Percentiles rank a stretch among this genome's conserved stretches.
These are phyloP conservation scores for Colletotrichum godetiae DNA, from an alignment of 2,329 filamentous ascomycete species.

Conservation along the genomic window DNA sequence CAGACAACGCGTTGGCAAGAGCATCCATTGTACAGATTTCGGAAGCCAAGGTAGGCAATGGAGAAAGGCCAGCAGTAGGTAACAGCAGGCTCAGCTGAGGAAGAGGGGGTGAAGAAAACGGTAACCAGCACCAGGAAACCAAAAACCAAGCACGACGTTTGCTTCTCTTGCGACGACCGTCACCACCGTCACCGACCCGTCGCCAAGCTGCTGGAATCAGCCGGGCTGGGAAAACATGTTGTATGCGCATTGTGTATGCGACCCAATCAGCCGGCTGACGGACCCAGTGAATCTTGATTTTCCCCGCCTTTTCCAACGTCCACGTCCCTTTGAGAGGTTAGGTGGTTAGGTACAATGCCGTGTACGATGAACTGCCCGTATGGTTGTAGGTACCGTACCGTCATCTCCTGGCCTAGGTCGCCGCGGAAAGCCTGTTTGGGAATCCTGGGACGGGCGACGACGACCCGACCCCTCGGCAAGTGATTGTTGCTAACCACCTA, in stretches of 20 bases:
- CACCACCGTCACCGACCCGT: neutral
- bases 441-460: neutral
- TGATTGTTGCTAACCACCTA: neutral
- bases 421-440: neutral
- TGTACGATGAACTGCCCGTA: neutral
- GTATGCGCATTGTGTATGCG: constrained; percentile 2
- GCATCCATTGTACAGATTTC: neutral
- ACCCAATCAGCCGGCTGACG: constrained; percentile 18
- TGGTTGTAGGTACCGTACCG: neutral
- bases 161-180: neutral
- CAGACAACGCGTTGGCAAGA: neutral
- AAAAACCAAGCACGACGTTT: neutral
- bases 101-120: neutral
- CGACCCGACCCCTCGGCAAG: neutral
- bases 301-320: neutral
- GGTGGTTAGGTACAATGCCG: too few relatives aligned
- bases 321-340: neutral
- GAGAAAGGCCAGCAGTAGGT: neutral
- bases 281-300: constrained; percentile 2
- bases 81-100: neutral
- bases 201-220: constrained; percentile 12
- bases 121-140: neutral
- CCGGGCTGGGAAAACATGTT: neutral
- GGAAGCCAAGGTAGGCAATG: neutral
- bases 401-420: neutral